Evolutionary conservation across 345 rosid species (phyloP).

Genomic region (Cochlearia excelsa): DNA sequence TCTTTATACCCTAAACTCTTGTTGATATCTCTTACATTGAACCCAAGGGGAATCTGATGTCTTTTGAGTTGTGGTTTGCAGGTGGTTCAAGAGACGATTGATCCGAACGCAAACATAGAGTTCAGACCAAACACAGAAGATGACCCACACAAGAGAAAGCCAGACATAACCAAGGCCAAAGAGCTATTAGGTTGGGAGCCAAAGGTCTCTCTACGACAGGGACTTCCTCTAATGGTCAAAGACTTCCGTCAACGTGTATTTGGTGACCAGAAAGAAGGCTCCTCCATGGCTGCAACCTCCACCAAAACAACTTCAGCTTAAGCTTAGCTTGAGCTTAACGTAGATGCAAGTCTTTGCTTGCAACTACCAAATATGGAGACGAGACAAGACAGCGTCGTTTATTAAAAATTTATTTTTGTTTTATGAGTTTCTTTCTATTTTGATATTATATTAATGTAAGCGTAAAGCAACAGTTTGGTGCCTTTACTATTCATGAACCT

Average conservation of each 20-base stretch:
- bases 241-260: slow-evolving; percentile 76
- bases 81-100: slow-evolving; percentile 78
- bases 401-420: slow-evolving; percentile 18
- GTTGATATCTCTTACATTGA: not conserved
- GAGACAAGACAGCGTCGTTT: slow-evolving; percentile 11
- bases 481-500: slow-evolving; percentile 29
- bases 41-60: not conserved
- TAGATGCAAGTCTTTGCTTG: slow-evolving; percentile 21
- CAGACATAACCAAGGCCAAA: slow-evolving; percentile 81
- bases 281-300: slow-evolving; percentile 28
- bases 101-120: slow-evolving; percentile 76
- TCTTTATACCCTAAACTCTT: not conserved
- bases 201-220: slow-evolving; percentile 62
- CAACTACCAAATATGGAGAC: slow-evolving; percentile 14
- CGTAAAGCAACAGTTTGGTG: slow-evolving; percentile 30
- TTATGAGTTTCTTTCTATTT: slow-evolving; percentile 12
- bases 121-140: slow-evolving; percentile 86
- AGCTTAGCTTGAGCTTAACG: too few species aligned
- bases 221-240: slow-evolving; percentile 75
- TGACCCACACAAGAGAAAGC: slow-evolving; percentile 85
- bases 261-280: slow-evolving; percentile 47
- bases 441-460: slow-evolving; percentile 27
- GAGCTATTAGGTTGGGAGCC: slow-evolving; percentile 78
- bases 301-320: slow-evolving; percentile 36
- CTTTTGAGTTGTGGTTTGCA: slow-evolving; percentile 15